These are phyloP conservation scores for Colletotrichum incanum DNA, from an alignment of 2,329 filamentous ascomycete species.

Conservation along the genomic window DNA sequence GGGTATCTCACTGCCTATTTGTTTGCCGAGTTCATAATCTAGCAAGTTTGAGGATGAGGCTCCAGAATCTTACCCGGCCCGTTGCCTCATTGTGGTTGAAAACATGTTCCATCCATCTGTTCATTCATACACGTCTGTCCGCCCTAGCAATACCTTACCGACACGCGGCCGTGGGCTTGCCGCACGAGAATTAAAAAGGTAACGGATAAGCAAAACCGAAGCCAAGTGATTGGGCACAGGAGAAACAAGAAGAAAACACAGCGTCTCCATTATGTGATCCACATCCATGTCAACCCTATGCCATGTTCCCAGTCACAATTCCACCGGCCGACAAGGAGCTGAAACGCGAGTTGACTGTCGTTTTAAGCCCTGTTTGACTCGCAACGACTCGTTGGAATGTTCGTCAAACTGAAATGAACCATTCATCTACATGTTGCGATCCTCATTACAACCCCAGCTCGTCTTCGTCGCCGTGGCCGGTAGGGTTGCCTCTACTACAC, in stretches of 20 bases:
- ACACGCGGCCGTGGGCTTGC: neutral
- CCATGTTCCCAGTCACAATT: constrained; percentile 4
- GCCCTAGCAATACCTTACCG: neutral
- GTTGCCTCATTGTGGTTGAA: no score
- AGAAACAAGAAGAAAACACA: neutral
- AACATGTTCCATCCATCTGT: neutral
- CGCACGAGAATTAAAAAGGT: neutral
- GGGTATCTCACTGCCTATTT: neutral
- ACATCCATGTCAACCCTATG: constrained; percentile 8
- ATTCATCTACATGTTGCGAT: constrained; percentile 27
- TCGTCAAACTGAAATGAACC: constrained; percentile 6
- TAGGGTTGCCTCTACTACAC: neutral
- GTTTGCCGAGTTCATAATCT: neutral
- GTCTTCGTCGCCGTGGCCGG: constrained; percentile 28
- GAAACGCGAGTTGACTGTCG: constrained; percentile 19
- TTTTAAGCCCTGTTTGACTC: neutral
- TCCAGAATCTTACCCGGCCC: neutral
- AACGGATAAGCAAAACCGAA: neutral
- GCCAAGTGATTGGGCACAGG: neutral
- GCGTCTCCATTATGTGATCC: neutral
- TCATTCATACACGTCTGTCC: neutral
- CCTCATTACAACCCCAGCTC: constrained; percentile 35
- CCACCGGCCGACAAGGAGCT: constrained; percentile 35
- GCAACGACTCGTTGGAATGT: neutral
- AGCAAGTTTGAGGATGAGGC: neutral